A percentile compares a stretch with the other conserved stretches of the same genome.
phyloP scores from a whole-genome alignment of 1,139 yeast genomes.

The Taphrina sp. region DNA sequence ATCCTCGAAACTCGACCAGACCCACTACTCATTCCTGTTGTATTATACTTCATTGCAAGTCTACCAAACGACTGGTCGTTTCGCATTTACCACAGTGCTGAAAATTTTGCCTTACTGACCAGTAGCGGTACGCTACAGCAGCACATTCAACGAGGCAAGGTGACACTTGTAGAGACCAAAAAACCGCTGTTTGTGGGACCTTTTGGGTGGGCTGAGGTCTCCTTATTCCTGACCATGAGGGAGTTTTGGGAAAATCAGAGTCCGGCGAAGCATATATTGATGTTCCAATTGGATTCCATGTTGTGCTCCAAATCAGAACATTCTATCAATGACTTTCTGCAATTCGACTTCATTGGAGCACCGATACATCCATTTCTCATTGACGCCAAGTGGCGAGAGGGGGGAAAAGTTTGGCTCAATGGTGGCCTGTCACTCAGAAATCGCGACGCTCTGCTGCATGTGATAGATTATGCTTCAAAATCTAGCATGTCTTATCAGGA shows the following conservation, averaged over 20 bases:
- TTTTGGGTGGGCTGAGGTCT: slow-evolving; percentile 10
- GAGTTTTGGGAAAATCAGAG: slow-evolving; percentile 22
- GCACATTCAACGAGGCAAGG: slow-evolving; percentile 18
- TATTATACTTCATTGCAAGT: slow-evolving; percentile 17
- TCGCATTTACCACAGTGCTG: slow-evolving; percentile 19
- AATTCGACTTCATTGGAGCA: slow-evolving; percentile 26
- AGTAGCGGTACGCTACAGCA: slow-evolving; percentile 1
- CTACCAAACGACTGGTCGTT: slow-evolving; percentile 28
- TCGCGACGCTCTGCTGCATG: slow-evolving; percentile 5
- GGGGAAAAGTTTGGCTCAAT: too few relatives aligned
- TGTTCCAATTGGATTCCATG: slow-evolving; percentile 23
- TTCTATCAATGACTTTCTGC: slow-evolving; percentile 20
- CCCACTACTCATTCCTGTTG: slow-evolving; percentile 14
- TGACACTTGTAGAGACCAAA: slow-evolving; percentile 7
- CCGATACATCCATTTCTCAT: slow-evolving; percentile 9
- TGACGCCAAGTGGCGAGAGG: slow-evolving; percentile 3
- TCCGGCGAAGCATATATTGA: slow-evolving; percentile 24
- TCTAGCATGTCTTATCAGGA: too few relatives aligned
- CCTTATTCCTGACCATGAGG: slow-evolving; percentile 15
- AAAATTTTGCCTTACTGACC: slow-evolving; percentile 20
- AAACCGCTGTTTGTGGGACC: slow-evolving; percentile 11
- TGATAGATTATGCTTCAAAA: slow-evolving; percentile 16
- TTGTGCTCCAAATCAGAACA: slow-evolving; percentile 19
- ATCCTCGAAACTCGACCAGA: slow-evolving; percentile 19
- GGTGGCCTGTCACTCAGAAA: slow-evolving; percentile 25